Percentiles rank a stretch among this genome's conserved stretches.
These are phyloP conservation scores for Pezicula neosporulosa DNA, from an alignment of 2,329 filamentous ascomycete species.

Conservation along the genomic window DNA sequence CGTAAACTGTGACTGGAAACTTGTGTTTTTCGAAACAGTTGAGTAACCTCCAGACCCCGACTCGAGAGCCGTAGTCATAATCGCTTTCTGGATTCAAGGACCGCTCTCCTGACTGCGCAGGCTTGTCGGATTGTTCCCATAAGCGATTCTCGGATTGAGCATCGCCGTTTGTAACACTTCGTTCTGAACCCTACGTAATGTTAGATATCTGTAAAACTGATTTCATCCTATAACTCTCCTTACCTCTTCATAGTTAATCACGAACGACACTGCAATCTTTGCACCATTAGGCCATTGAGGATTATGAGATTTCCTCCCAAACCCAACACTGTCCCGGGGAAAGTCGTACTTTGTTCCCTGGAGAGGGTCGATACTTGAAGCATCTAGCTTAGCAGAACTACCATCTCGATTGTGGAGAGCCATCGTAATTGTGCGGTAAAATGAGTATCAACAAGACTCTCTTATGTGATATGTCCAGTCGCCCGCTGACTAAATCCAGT, in stretches of 20 bases:
- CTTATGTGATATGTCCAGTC: too few species aligned
- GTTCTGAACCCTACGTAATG: constrained; percentile 17
- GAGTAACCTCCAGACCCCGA: constrained; percentile 33
- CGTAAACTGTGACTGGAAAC: constrained; percentile 35
- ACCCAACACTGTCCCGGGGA: constrained; percentile 17
- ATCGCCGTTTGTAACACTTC: constrained; percentile 28
- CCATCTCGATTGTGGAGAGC: background rate
- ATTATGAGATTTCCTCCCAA: constrained; percentile 12
- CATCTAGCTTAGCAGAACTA: background rate
- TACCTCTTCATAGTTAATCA: constrained; percentile 13
- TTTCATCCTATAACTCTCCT: background rate
- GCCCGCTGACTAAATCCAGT: too few species aligned
- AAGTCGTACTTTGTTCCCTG: constrained; percentile 18
- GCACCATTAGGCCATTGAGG: constrained; percentile 25
- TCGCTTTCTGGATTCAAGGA: constrained; percentile 17
- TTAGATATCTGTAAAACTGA: background rate
- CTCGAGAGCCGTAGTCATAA: constrained; percentile 29
- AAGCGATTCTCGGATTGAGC: constrained; percentile 15
- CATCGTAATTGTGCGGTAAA: background rate
- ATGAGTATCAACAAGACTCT: too few species aligned
- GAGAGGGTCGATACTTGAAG: constrained; percentile 4
- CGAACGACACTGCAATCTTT: constrained; percentile 23
- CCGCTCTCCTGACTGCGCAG: background rate
- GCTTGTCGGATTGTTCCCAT: constrained; percentile 7
- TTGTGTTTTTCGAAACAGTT: constrained; percentile 34